A percentile compares a stretch with the other conserved stretches of the same genome.
Evolutionary conservation across 345 rosid species (phyloP).

Genomic region (Syzygium oleosum): DNA sequence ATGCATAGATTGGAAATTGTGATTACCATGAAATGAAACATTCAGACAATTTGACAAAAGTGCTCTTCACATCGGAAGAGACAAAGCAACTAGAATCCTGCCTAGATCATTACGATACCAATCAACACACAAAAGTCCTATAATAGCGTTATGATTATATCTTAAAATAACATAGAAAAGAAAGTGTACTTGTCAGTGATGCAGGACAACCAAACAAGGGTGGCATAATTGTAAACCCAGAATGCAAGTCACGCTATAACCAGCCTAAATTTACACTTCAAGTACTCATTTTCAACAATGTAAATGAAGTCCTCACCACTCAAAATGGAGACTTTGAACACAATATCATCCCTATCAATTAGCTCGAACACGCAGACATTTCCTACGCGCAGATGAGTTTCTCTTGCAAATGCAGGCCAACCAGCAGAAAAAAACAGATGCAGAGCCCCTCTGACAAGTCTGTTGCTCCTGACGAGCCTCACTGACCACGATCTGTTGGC

Average conservation of each 20-base stretch:
- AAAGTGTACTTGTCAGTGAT: too few species aligned
- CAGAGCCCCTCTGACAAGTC: not conserved
- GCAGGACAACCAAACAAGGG: not conserved
- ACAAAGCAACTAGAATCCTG: not conserved
- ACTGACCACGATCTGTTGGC: not conserved
- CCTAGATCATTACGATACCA: not conserved
- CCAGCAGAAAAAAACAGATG: not conserved
- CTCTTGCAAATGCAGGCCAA: not conserved
- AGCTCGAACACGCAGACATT: not conserved
- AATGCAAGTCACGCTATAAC: not conserved
- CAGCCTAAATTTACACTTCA: not conserved
- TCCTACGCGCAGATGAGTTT: not conserved
- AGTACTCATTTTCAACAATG: not conserved
- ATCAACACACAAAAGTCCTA: not conserved
- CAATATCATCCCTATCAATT: not conserved
- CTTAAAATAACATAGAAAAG: not conserved
- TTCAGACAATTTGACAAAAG: not conserved
- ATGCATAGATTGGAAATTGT: not conserved
- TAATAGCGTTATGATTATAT: not conserved
- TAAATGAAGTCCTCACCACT: not conserved
- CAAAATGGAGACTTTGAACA: not conserved
- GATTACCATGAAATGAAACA: not conserved
- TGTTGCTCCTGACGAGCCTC: not conserved
- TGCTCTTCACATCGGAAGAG: not conserved
- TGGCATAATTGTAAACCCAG: not conserved